Percentiles rank a stretch among this genome's conserved stretches.
Evolutionary conservation across 2,329 filamentous ascomycete species (phyloP).

Genomic region (Phoma sp.): DNA sequence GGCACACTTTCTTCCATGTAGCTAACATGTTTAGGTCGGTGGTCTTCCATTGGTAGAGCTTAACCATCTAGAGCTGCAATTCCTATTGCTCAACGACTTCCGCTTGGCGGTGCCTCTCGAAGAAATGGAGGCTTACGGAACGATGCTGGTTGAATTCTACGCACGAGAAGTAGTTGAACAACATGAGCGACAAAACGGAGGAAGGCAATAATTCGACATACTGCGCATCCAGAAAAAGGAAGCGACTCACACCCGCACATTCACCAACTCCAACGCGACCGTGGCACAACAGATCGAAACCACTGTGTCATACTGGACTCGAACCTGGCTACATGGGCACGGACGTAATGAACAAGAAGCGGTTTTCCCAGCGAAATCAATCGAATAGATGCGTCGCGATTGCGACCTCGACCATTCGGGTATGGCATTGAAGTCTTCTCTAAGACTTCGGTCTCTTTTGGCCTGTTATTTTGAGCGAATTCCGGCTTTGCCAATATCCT

Average conservation of each 20-base stretch:
- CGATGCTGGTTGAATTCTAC: conserved; percentile 98
- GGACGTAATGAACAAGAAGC: not conserved
- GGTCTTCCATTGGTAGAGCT: conserved; percentile 90
- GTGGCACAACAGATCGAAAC: not conserved
- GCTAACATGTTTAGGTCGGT: conserved; percentile 72
- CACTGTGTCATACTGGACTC: not conserved
- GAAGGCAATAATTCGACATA: conserved; percentile 3
- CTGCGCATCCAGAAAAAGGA: not conserved
- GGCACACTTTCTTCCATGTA: not conserved
- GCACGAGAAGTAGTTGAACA: conserved; percentile 84
- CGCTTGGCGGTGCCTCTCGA: conserved; percentile 91
- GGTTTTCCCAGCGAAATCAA: not conserved
- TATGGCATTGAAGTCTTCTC: conserved; percentile 10
- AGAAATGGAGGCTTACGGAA: conserved; percentile 95
- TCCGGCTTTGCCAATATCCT: conserved; percentile 3
- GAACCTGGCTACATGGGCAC: not conserved
- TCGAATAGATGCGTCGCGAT: not conserved
- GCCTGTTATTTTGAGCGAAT: conserved; percentile 8
- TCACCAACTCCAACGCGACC: not conserved
- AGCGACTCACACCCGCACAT: not conserved
- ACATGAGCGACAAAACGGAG: conserved; percentile 47
- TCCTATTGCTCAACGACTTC: conserved; percentile 94
- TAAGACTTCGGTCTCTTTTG: conserved; percentile 17
- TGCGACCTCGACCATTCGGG: not conserved
- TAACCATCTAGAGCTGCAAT: conserved; percentile 96